Conservation (phyloP, 1,284 basidiomycete genomes). For the Mycosarcoma mackinlayi region DNA sequence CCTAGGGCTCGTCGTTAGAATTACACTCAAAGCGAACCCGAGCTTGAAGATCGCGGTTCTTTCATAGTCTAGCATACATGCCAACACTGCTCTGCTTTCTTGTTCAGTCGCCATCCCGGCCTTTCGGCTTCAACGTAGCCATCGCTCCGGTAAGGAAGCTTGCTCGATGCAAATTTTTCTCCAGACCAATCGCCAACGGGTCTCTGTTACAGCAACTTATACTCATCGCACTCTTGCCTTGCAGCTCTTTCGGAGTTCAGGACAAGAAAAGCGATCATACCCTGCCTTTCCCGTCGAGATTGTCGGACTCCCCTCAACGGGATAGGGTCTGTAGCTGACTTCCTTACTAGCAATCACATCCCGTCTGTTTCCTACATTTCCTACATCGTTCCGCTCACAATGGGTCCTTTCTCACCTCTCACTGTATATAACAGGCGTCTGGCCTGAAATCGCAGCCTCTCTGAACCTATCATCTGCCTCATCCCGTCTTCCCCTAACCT, state of each 20-base stretch:
- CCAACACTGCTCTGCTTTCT: neutral
- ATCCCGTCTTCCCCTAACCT: too few relatives aligned
- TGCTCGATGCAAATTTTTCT: neutral
- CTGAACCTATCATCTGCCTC: too few relatives aligned
- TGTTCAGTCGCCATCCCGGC: neutral
- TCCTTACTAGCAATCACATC: conserved; percentile 19
- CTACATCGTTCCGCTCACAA: neutral
- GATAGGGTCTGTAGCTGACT: conserved; percentile 14
- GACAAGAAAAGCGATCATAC: conserved; percentile 21
- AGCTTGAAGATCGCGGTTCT: neutral
- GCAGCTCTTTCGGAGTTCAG: neutral
- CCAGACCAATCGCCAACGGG: too few relatives aligned
- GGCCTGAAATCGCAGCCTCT: too few relatives aligned
- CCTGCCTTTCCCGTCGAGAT: conserved; percentile 6
- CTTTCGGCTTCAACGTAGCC: neutral
- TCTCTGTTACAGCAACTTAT: conserved; percentile 21
- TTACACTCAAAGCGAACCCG: neutral
- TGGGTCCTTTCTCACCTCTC: neutral
- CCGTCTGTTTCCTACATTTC: neutral
- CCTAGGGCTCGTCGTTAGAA: neutral
- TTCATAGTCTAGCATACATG: neutral
- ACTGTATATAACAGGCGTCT: too few relatives aligned
- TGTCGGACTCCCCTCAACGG: neutral
- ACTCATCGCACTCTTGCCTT: conserved; percentile 18
- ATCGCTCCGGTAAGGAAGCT: conserved; percentile 1